A percentile compares a stretch with the other conserved stretches of the same genome.
Conservation (phyloP, 2,329 filamentous ascomycete genomes). For the Aureobasidium subglaciale region DNA sequence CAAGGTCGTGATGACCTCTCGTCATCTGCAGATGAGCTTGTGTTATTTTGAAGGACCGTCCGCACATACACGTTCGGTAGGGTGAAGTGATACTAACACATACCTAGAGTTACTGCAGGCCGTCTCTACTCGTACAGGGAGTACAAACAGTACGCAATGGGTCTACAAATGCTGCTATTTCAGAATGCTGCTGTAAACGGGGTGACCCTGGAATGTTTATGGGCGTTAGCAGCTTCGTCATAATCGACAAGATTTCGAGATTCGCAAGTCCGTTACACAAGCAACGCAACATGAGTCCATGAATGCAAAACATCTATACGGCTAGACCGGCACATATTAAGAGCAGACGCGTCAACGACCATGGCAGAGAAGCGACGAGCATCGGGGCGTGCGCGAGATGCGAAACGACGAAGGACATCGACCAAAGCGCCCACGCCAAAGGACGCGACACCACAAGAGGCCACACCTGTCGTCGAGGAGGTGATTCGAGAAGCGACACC, state of each 20-base stretch:
- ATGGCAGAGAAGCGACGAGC: constrained; percentile 14
- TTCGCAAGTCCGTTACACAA: neutral
- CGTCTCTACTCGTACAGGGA: neutral
- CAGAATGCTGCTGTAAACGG: too few species aligned
- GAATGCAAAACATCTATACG: neutral
- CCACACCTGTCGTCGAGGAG: constrained; percentile 1
- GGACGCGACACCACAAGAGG: constrained; percentile 4
- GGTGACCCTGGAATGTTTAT: neutral
- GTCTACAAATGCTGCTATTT: too few species aligned
- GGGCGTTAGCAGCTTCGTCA: neutral
- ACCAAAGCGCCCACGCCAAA: constrained; percentile 4
- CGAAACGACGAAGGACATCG: constrained; percentile 7
- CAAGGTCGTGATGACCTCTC: too few species aligned
- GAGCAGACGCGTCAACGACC: neutral
- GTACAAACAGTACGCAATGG: neutral
- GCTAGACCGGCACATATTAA: neutral
- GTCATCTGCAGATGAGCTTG: too few species aligned
- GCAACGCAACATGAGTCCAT: neutral
- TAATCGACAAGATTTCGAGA: neutral
- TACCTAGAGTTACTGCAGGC: too few species aligned
- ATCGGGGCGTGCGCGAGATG: constrained; percentile 4
- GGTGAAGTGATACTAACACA: too few species aligned
- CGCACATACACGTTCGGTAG: too few species aligned
- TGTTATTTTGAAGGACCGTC: too few species aligned
- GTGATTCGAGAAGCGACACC: constrained; percentile 22